A percentile compares a stretch with the other conserved stretches of the same genome.
phyloP scores from a whole-genome alignment of 768 basidiomycete species.

The Tubosaeta sp. region DNA sequence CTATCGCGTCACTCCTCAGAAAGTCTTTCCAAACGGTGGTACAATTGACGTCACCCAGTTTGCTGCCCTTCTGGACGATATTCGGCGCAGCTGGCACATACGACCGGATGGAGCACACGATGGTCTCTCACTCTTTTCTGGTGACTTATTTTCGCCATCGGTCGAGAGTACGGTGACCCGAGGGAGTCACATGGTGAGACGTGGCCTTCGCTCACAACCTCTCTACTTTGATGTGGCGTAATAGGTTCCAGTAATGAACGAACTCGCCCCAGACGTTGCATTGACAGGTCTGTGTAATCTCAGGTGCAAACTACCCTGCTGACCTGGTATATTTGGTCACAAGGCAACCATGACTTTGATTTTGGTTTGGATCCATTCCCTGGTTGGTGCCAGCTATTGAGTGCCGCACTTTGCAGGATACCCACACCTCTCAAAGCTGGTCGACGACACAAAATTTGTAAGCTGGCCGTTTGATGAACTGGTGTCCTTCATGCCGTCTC shows the following conservation, averaged over 20 bases:
- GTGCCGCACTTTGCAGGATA: conserved; percentile 41
- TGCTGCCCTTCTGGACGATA: conserved; percentile 60
- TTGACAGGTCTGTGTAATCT: conserved; percentile 57
- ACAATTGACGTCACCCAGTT: conserved; percentile 90
- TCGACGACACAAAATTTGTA: conserved; percentile 73
- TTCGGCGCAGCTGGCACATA: conserved; percentile 55
- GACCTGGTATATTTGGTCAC: not conserved
- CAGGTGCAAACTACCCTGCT: not conserved
- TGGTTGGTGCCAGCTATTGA: not conserved
- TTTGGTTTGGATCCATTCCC: conserved; percentile 47
- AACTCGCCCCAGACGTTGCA: conserved; percentile 72
- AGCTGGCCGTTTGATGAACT: conserved; percentile 20
- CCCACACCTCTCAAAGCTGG: conserved; percentile 60
- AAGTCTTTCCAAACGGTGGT: conserved; percentile 46
- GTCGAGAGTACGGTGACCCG: conserved; percentile 84
- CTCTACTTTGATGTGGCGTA: not conserved
- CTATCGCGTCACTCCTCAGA: conserved; percentile 78
- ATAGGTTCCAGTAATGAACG: conserved; percentile 84
- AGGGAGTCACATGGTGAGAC: conserved; percentile 82
- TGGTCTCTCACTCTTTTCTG: conserved; percentile 82
- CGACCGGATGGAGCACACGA: conserved; percentile 50
- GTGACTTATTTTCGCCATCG: conserved; percentile 85
- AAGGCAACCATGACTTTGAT: conserved; percentile 93
- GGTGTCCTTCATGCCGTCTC: not conserved
- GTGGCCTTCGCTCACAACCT: not conserved